Evolutionary conservation across 495 filamentous ascomycete species (phyloP), one percentile per base, ranked within the genome.

Genomic region (Stereocaulon alpinum): DNA sequence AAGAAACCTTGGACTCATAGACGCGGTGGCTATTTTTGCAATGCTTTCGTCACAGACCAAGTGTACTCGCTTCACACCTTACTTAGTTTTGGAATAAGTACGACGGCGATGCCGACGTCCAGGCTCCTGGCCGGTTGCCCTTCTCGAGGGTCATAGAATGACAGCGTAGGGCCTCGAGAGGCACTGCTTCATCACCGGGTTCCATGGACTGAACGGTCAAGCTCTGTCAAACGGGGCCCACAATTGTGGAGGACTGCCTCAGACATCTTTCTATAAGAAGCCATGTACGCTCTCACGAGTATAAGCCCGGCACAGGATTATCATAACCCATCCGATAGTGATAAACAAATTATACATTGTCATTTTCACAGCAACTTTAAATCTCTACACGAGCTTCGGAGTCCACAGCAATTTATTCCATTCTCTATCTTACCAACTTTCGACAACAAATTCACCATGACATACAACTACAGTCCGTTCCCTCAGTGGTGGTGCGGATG

Each of bases 121-220:
- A 10, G 2, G 14, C 3, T 20, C 30, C 27, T 52, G 20, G 50
- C 43, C 37, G 37, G 27, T 51, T 15, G 37, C 56, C 45, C 56
- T 51, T 42, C n/a, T 20, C 18, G 34, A 22, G 27, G 9, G 22
- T 43, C 2, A 41, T 17, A 24, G 14, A 9, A 15, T 41, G 32
- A 7, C 27, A 27, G 27, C 34, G 37, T 32, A 10, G n/a, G 43
- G 44, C 56, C 40, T 40, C 24, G 51, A 50, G 34, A 37, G 45
- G 56, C 56, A 34, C 50, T 59, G 45, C 47, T 59, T 29, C 9
- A 10, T 59, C 37, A 41, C 40, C 56, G 49, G 40, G 6, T 49
- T 49, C 22, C 15, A 24, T 27, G 47, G 17, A 41, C 22, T 18
- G 29, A 20, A 34, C 11, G 27, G 47, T 43, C 56, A 49, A 30